Evolutionary conservation across 192 early-diverging fungal genomes (phyloP), one percentile per base, ranked within the genome.

Genomic region (Backusella liffmaniae): DNA sequence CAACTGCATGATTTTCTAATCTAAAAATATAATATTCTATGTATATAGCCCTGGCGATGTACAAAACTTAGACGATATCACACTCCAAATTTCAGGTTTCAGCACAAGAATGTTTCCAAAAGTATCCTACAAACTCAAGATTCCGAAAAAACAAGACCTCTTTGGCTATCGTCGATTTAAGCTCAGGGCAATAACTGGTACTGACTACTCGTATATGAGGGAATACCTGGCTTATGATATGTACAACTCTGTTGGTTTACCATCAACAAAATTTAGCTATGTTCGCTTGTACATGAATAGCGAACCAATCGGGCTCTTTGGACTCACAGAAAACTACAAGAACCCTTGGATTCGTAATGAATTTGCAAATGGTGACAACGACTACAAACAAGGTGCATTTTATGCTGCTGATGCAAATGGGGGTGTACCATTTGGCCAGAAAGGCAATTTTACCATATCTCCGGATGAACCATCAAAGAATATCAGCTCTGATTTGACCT

Each of bases 301-400:
- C 2, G 23, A 70, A 10, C 37, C 68, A 5, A 39, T 70, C 26
- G 68, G 68, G 3, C 23, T 70, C 5, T 70, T 42, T 70, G 73
- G 32, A 32, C 56, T 59, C 7, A 30, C 76, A 0, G 72, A 72
- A 69, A 79, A 76, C 62, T 82, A 76, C 49, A 82, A 78, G 69
- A 76, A 79, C n/a, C 77, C 81, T 73, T 82, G 78, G 77, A 26
- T 42, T 79, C 74, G 39, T 78, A 75, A 21, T 71, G 73, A 35
- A 18, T 75, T 23, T 77, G 74, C 30, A 76, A 76, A n/a, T 66
- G 81, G 75, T 74, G 65, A 69, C 70, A 79, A 51, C 30, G 66
- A 49, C 56, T 76, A 29, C 67, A 30, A 44, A 72, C 70, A 39
- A 76, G 71, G 41, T 4, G 66, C 51, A 1, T 37, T 70, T 39